Evolutionary conservation across 768 basidiomycete species (phyloP).

Genomic region (Sporobolomyces roseus): DNA sequence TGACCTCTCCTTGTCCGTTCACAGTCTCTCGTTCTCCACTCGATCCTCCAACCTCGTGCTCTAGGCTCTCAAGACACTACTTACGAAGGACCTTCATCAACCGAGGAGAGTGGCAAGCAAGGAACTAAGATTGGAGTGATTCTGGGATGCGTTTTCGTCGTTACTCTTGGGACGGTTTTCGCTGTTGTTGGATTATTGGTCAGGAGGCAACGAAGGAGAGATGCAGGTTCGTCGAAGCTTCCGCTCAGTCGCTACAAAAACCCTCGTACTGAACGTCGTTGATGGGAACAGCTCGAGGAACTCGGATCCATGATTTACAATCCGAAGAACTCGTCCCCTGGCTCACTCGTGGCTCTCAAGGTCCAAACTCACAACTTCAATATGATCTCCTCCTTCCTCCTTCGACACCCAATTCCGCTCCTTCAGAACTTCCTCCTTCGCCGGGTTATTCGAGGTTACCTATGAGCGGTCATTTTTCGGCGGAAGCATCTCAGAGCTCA

Average conservation of each 20-base stretch:
- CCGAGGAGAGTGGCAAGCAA: background rate
- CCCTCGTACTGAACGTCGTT: background rate
- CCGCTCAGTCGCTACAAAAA: background rate
- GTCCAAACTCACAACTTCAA: background rate
- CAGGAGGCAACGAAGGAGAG: background rate
- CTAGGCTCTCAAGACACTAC: too few species aligned
- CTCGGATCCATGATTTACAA: background rate
- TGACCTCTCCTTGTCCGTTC: too few species aligned
- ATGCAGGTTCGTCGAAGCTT: background rate
- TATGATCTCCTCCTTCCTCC: background rate
- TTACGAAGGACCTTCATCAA: too few species aligned
- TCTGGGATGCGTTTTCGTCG: background rate
- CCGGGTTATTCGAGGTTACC: background rate
- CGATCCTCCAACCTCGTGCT: too few species aligned
- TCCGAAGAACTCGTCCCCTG: slow-evolving; percentile 5
- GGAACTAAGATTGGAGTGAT: background rate
- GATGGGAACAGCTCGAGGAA: background rate
- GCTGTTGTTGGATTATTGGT: background rate
- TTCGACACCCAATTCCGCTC: background rate
- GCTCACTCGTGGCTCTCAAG: background rate
- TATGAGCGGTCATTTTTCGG: background rate
- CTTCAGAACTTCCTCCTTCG: background rate
- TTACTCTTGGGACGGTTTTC: background rate
- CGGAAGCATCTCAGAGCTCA: background rate
- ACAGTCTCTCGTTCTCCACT: too few species aligned